These are phyloP conservation scores for Pyrenophora tritici-repentis DNA, from an alignment of 2,329 filamentous ascomycete genomes.

Conservation along the genomic window DNA sequence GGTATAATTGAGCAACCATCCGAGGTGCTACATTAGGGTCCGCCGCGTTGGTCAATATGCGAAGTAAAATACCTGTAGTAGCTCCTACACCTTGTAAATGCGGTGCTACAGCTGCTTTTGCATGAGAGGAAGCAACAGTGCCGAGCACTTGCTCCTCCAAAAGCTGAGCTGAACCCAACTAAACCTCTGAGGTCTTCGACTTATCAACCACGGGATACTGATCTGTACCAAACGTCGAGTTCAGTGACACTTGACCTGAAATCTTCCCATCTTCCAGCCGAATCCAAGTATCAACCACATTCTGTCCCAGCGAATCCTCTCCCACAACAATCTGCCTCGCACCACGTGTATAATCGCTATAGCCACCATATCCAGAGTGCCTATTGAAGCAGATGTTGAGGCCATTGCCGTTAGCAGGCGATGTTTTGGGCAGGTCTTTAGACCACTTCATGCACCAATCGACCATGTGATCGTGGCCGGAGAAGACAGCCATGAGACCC, in stretches of 20 bases:
- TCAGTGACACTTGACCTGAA: conserved; percentile 60
- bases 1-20: neutral
- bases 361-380: conserved; percentile 72
- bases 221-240: conserved; percentile 64
- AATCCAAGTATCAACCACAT: conserved; percentile 63
- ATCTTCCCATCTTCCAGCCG: conserved; percentile 61
- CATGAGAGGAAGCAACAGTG: too few species aligned
- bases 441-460: conserved; percentile 51
- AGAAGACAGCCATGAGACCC: conserved; percentile 58
- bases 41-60: neutral
- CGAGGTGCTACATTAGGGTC: neutral
- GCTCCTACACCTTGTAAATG: too few species aligned
- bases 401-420: conserved; percentile 51
- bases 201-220: conserved; percentile 50
- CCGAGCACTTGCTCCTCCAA: too few species aligned
- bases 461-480: conserved; percentile 66
- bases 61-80: neutral
- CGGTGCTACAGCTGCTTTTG: too few species aligned
- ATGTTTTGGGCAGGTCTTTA: conserved; percentile 32
- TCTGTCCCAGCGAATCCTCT: conserved; percentile 47
- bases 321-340: conserved; percentile 60
- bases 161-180: neutral
- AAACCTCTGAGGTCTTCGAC: conserved; percentile 12
- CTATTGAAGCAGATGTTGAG: conserved; percentile 63
- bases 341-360: conserved; percentile 67